Base-by-base conservation (phyloP, 2,329 filamentous ascomycete species). In the Grosmannia huntii region DNA sequence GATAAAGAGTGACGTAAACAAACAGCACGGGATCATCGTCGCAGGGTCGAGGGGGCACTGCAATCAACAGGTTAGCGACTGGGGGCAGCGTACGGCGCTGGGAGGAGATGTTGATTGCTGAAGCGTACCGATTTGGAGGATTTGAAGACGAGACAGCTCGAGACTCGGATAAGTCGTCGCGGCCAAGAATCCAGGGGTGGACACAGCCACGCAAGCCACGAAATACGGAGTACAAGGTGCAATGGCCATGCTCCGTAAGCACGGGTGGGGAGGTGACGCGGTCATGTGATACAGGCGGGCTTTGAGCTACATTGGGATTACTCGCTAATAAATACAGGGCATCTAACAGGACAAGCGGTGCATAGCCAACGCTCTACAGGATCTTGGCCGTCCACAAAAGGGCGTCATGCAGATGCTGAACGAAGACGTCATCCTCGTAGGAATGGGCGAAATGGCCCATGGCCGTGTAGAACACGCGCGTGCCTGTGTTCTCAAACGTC, bases 381-480 rank as follows among this genome's bases (percentile, higher is more conserved):
- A 41, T 65, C 66, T 65, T 59, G 31, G 65, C 66, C 3, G 65
- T 36, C 68, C 68, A 69, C 16, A 65, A 41, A 9, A 69, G 64
- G 9, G 62, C 67, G 16, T 64, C 63, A 2, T 59, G 54, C 2
- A 69, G 54, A 41, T 67, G 66, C 5, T 41, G 59, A 48, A 65
- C 60, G 48, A 68, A 69, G 7, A 58, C 65, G n/a, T 64, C 63
- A 23, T 75, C 66, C 46, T 64, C 62, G 59, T 72, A 76, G 2
- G 72, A 69, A 55, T 70, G 67, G 16, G 69, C 69, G 61, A 73
- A 76, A 57, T 75, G 73, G 5, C 73, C 73, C 21, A 75, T 64
- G 2, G 72, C 66, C 10, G 71, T 73, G 61, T 75, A 73, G 57
- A 74, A 74, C 5, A 68, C 68, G 49, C 71, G 65, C 0, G 69